Base-by-base conservation (phyloP, 306 rosid species). In the Neltuma alba region DNA sequence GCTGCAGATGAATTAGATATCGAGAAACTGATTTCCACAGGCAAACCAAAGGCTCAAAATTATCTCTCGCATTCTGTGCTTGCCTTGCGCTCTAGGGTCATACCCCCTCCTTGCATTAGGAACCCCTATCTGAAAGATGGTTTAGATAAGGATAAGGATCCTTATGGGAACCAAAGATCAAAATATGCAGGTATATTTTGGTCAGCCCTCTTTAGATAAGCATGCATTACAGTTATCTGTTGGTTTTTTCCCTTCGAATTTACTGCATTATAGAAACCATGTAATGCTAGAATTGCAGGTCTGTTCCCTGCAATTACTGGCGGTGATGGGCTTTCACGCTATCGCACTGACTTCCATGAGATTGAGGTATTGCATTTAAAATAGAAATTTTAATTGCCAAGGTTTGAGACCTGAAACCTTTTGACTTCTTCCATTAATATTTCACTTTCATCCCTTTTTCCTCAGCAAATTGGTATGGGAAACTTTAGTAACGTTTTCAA, bases 81-180 rank as follows among this genome's bases (percentile, higher is more conserved):
- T 58, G 92, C 99, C 83, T 79, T 92, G 58, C 99, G 97, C 48
- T 95, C 97, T 71, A 86, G 91, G 70, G 96, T 83, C 72, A 89
- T 89, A 90, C 97, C 98, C n/a, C 98, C 98, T 88, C 97, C 98
- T 77, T 92, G 97, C 86, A 71, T 91, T 44, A 84, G 81, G 81
- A 95, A 95, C 83, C 99, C 98, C 1, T 95, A 91, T 82, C 67
- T 95, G 80, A 88, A 82, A 73, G 97, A 87, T 76, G 82, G 76
- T 65, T 87, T 89, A 5, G 87, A 84, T 23, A 80, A 74, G 76
- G 90, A 82, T 45, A 52, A 69, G 11, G 98, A 91, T 84, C 98
- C 96, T 54, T 88, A 88, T 80, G 92, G 92, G 80, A 94, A 87
- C 78, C 95, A 86, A 75, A 90, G 98, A 86, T 87, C 84, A 27